These are phyloP conservation scores for Excoecaria cochinchinensis DNA, from an alignment of 345 rosid species.

Conservation along the genomic window DNA sequence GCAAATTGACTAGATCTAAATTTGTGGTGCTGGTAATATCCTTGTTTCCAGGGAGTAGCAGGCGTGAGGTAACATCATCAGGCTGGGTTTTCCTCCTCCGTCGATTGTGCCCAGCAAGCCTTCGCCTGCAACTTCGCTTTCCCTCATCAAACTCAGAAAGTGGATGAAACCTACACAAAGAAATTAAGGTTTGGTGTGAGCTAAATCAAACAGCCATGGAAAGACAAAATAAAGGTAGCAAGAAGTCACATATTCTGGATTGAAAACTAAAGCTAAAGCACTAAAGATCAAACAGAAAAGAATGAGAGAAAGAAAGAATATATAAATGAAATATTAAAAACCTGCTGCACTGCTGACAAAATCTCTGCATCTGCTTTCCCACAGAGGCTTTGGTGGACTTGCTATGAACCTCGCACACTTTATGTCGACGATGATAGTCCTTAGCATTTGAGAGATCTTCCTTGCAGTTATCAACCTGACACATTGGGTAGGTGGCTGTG, in stretches of 20 bases:
- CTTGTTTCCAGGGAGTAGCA: conserved; percentile 46
- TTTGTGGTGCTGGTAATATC: conserved; percentile 38
- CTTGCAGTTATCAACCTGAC: conserved; percentile 83
- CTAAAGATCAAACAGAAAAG: neutral
- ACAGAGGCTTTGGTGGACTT: conserved; percentile 75
- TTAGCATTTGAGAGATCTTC: conserved; percentile 78
- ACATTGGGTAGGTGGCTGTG: conserved; percentile 57
- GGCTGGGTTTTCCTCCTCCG: conserved; percentile 79
- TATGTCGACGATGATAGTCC: conserved; percentile 91
- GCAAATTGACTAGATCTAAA: conserved; percentile 65
- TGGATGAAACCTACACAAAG: conserved; percentile 60
- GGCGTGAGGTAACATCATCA: conserved; percentile 60
- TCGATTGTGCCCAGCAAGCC: conserved; percentile 82
- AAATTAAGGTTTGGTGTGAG: neutral
- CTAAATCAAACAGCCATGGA: neutral
- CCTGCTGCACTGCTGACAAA: conserved; percentile 99
- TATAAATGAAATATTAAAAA: conserved; percentile 16
- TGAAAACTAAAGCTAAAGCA: neutral
- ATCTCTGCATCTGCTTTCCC: conserved; percentile 91
- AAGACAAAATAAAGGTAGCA: neutral
- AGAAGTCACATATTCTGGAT: neutral
- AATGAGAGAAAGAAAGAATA: neutral
- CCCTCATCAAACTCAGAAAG: conserved; percentile 87
- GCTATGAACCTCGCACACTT: conserved; percentile 85
- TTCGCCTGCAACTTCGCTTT: conserved; percentile 82